phyloP scores from a whole-genome alignment of 176 grass and related monocot species.

The Panicum miliaceum region DNA sequence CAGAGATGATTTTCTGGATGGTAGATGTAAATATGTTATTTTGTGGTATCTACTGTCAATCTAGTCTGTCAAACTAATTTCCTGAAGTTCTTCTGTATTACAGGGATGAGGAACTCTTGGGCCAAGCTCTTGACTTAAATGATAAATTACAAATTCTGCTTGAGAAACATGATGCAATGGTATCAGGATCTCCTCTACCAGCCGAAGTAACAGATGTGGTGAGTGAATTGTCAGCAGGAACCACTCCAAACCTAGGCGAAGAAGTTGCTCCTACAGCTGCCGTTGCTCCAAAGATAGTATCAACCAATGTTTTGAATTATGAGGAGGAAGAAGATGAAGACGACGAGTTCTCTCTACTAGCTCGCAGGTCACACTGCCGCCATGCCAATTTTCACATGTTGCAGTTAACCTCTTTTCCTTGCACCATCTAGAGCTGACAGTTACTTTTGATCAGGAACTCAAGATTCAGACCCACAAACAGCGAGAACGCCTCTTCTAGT shows the following conservation, averaged over 20 bases:
- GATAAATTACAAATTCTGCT: slow-evolving; percentile 76
- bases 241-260: slow-evolving; percentile 6
- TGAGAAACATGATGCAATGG: slow-evolving; percentile 74
- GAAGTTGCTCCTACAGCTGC: slow-evolving; percentile 38
- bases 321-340: slow-evolving; percentile 68
- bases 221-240: slow-evolving; percentile 12
- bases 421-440: not conserved
- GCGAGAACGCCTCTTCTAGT: slow-evolving; percentile 17
- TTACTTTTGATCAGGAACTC: slow-evolving; percentile 61
- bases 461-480: slow-evolving; percentile 45
- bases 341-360: slow-evolving; percentile 77
- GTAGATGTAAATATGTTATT: not conserved
- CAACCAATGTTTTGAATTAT: slow-evolving; percentile 25
- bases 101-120: slow-evolving; percentile 77
- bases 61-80: not conserved
- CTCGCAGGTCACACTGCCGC: slow-evolving; percentile 56
- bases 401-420: not conserved
- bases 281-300: slow-evolving; percentile 31
- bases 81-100: slow-evolving; percentile 28
- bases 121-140: slow-evolving; percentile 77
- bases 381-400: not conserved
- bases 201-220: slow-evolving; percentile 39
- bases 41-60: not conserved
- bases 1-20: not conserved
- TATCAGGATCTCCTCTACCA: slow-evolving; percentile 62